phyloP scores from a whole-genome alignment of 2,329 filamentous ascomycete genomes.

The Nothomitra cinnamomea region DNA sequence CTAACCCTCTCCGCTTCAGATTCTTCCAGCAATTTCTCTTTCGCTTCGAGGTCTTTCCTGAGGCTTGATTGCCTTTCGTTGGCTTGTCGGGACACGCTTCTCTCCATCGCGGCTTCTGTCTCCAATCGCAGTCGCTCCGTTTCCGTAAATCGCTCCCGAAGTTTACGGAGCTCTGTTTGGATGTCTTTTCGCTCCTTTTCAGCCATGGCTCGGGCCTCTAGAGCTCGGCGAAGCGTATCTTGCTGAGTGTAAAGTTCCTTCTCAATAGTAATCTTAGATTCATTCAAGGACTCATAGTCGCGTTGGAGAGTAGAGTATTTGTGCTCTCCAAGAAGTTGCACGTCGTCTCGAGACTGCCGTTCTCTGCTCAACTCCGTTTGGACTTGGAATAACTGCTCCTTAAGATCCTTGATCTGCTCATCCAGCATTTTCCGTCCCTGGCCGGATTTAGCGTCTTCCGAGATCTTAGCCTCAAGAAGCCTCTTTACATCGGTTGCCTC shows the following conservation, averaged over 20 bases:
- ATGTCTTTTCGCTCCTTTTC: constrained; percentile 84
- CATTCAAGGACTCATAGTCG: constrained; percentile 73
- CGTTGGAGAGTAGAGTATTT: constrained; percentile 68
- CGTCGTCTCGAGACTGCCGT: constrained; percentile 84
- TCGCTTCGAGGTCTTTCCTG: constrained; percentile 63
- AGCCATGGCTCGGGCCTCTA: constrained; percentile 60
- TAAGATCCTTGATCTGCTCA: constrained; percentile 72
- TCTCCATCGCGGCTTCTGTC: constrained; percentile 66
- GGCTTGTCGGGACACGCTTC: constrained; percentile 58
- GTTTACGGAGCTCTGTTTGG: constrained; percentile 63
- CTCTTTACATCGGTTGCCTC: constrained; percentile 80
- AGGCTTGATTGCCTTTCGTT: constrained; percentile 66
- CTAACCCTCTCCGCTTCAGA: constrained; percentile 64
- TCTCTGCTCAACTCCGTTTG: constrained; percentile 84
- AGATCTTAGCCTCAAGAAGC: constrained; percentile 72
- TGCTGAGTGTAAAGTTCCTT: constrained; percentile 96
- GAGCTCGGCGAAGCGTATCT: constrained; percentile 72
- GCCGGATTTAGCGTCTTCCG: constrained; percentile 71
- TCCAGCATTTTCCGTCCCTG: constrained; percentile 72
- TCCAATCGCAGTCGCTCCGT: constrained; percentile 74
- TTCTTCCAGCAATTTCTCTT: constrained; percentile 57
- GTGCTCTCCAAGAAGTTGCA: constrained; percentile 77
- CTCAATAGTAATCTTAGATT: constrained; percentile 92
- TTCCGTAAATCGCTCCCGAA: constrained; percentile 69
- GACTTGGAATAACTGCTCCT: constrained; percentile 65